Evolutionary conservation across 768 basidiomycete genomes (phyloP), one percentile per base, ranked within the genome.

Genomic region (Boletus tylopilopsis): DNA sequence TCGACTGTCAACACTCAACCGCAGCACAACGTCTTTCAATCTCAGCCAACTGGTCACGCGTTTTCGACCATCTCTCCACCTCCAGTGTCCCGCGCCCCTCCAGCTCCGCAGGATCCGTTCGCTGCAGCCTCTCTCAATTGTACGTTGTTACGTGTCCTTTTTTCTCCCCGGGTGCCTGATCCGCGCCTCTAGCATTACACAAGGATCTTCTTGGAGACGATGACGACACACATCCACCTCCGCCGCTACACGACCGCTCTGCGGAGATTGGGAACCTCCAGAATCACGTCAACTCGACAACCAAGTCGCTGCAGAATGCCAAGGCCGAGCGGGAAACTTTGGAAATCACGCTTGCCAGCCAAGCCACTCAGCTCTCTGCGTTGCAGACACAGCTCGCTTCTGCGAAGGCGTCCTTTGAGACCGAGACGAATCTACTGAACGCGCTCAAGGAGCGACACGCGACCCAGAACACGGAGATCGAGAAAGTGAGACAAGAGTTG

Each of bases 241-340:
- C 80, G 42, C 74, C 78, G 33, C 62, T 85, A 6, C 81, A 85
- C 5, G 85, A 93, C 57, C 79, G 80, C 50, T 90, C 88, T 24
- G 88, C 83, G 4, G 89, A 94, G 62, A 87, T 97, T 47, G 92
- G 90, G 7, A 94, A 96, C 62, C 69, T 82, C 19, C 85, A 85
- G 67, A 94, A 92, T 59, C 89, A 94, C 57, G 73, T 96, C 38
- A 76, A 79, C 57, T 90, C 87, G 12, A 95, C 93, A 4, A 84
- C 78, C 45, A 80, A 74, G 27, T 84, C 89, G 22, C 68, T 94
- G 11, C 77, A 85, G 32, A 74, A 77, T 3, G 71, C 85, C 24
- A 81, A 84, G 62, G 68, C 72, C 25, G 89, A 92, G 50, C 84
- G 90, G 34, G 73, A 68, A 33, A 69, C 77, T 8, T 67, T 90